Conservation (phyloP, 1,284 basidiomycete species). For the Thecaphora frezii region DNA sequence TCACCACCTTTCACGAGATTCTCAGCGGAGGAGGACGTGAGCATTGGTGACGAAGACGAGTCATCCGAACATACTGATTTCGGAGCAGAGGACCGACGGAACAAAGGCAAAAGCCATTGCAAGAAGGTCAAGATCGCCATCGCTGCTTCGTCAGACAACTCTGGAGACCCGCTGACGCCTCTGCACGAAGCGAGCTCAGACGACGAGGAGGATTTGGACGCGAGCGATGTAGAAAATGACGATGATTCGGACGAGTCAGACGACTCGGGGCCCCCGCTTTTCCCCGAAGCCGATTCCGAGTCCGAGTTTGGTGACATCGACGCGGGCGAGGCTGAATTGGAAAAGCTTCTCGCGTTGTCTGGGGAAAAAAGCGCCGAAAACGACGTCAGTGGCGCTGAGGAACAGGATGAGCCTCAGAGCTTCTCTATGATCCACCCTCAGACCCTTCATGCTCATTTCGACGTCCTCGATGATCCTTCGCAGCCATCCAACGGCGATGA, state of each 20-base stretch:
- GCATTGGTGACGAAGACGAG: background rate
- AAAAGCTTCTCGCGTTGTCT: conserved; percentile 16
- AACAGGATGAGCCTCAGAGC: conserved; percentile 48
- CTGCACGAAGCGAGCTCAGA: conserved; percentile 1
- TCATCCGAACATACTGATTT: background rate
- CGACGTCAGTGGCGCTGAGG: conserved; percentile 5
- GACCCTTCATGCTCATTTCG: conserved; percentile 42
- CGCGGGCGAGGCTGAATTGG: conserved; percentile 41
- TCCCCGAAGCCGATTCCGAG: conserved; percentile 23
- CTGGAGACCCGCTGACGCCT: too few species aligned
- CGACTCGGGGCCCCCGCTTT: conserved; percentile 4
- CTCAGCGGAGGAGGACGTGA: conserved; percentile 1
- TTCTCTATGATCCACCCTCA: conserved; percentile 48
- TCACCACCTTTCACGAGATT: too few species aligned
- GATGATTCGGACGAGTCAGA: conserved; percentile 5
- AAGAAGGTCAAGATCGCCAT: too few species aligned
- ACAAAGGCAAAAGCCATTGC: too few species aligned
- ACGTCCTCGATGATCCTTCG: conserved; percentile 24
- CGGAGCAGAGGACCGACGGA: background rate
- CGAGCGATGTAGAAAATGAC: conserved; percentile 9
- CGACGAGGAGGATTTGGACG: conserved; percentile 3
- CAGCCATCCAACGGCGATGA: background rate
- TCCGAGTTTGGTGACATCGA: conserved; percentile 37
- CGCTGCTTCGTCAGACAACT: too few species aligned
- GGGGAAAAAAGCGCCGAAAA: conserved; percentile 5